Evolutionary conservation across 1,284 basidiomycete genomes (phyloP), one percentile per base, ranked within the genome.

Genomic region (Ganoderma sp.): DNA sequence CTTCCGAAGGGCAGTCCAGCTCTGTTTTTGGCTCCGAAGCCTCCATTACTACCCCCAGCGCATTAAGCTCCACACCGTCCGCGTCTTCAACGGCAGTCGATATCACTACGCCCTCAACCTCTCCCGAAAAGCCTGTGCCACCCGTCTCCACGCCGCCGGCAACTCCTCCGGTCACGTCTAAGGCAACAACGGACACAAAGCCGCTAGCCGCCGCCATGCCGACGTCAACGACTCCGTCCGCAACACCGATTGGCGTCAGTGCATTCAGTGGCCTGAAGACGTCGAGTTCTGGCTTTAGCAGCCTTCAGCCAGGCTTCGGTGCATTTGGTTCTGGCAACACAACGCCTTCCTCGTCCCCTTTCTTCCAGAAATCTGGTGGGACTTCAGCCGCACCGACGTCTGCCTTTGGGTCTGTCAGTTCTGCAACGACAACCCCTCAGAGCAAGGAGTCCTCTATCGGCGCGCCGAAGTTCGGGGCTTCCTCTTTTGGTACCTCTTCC

Each of bases 271-370:
- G 76, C 48, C 73, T 83, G 14, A 76, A 77, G 39, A 75, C 80
- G 10, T 79, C 80, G 39, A 73, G 81, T 5, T 76, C 75, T 6
- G 78, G 75, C 0, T 83, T 83, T 66, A 73, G 79, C 37, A 82
- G 80, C 67, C 78, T 84, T 10, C 76, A 80, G 5, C 69, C 79
- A 42, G 84, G 84, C 0, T 81, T 81, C 73, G 83, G 82, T 19
- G 81, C 79, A 8, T 82, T 83, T 70, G 80, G 83, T 17, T 8
- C 57, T 14, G 37, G 37, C 5, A 64, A 71, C 43, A 75, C 75
- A 28, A 66, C 76, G n/a, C 73, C 76, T 39, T 75, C 75, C 25
- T 75, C 79, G 22, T 90, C 89, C 1, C 87, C 88, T 0, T 90
- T 89, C 78, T 83, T 85, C 75, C 84, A 85, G 69, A 81, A 81